Evolutionary conservation across 2,329 filamentous ascomycete genomes (phyloP), one percentile per base, ranked within the genome.

Genomic region (Zymoseptoria tritici): DNA sequence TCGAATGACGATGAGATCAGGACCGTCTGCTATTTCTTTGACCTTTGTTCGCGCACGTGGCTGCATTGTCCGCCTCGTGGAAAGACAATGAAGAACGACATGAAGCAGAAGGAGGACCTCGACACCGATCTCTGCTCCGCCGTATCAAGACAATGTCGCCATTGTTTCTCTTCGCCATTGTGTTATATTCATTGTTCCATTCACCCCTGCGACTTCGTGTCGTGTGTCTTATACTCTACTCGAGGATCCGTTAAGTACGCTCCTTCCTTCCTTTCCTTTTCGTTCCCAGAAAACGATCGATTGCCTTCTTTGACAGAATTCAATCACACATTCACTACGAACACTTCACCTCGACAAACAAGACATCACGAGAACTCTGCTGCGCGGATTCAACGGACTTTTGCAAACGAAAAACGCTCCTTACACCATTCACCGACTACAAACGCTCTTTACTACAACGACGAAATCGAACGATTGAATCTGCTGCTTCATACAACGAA

Each of bases 101-200:
- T 46, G 36, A n/a, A 46, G 36, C 36, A 46, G 36, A 46, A 6
- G 13, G 13, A 46, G 36, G 13, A 29, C 2, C 26, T 29, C 26
- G 36, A 46, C 36, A 4, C 16, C 16, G 36, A 46, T 2, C 36
- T 46, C 36, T 46, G 26, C 26, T 46, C 36, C 13, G 3, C 36
- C 9, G 3, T n/a, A 4, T 1, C 7, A n/a, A 46, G 36, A 46
- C 36, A 46, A 46, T 46, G 13, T n/a, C 36, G 36, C 22, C 49
- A 9, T 55, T 55, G 53, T 56, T 19, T 20, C 9, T 21, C 16
- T 51, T 36, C 26, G 31, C 46, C 51, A 26, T 56, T 56, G 42
- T 56, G 42, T 56, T 56, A 13, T 13, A 16, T 20, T 31, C 42
- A 51, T 56, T 56, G 55, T 56, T 50, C 21, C 19, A 31, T 54